phyloP scores from a whole-genome alignment of 2,329 filamentous ascomycete species.

The Scedosporium boydii region DNA sequence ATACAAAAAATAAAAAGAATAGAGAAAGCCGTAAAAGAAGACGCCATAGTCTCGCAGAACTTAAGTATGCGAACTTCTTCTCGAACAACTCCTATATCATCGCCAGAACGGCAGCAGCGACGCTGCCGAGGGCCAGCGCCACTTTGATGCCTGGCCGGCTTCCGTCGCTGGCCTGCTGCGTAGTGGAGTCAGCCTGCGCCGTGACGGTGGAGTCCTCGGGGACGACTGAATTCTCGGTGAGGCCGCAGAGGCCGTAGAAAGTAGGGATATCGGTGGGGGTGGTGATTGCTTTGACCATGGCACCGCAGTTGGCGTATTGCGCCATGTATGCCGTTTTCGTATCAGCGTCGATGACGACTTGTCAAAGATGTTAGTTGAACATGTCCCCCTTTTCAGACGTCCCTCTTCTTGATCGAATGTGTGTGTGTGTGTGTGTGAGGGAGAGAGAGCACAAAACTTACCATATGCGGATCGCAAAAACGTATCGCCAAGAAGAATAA shows the following conservation, averaged over 20 bases:
- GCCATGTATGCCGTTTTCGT: conserved; percentile 37
- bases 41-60: not conserved
- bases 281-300: conserved; percentile 9
- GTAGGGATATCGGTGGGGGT: conserved; percentile 6
- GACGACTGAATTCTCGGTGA: not conserved
- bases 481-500: conserved; percentile 42
- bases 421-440: too few species aligned
- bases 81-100: not conserved
- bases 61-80: not conserved
- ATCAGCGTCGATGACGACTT: conserved; percentile 43
- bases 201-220: not conserved
- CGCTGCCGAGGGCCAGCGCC: not conserved
- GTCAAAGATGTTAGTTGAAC: too few species aligned
- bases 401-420: too few species aligned
- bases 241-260: conserved; percentile 9
- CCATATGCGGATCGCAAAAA: conserved; percentile 44
- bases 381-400: too few species aligned
- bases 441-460: conserved; percentile 15
- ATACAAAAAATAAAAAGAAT: not conserved
- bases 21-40: not conserved
- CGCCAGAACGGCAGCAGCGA: not conserved
- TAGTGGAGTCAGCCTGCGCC: not conserved
- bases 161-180: not conserved
- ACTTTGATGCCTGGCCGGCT: not conserved
- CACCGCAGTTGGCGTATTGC: conserved; percentile 40